phyloP scores from a whole-genome alignment of 164 flowering plant species.

The Liquidambar formosana region DNA sequence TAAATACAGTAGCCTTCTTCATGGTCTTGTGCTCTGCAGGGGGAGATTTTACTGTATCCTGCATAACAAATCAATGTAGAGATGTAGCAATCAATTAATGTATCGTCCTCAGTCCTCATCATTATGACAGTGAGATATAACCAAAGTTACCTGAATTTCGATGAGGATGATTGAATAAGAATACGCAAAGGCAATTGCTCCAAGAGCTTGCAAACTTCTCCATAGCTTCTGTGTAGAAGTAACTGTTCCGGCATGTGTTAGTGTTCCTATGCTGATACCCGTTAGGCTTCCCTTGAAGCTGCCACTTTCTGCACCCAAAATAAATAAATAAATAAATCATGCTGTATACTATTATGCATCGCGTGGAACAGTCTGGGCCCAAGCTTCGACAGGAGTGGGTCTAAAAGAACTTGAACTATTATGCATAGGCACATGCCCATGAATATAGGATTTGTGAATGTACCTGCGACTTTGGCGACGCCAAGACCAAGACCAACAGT shows the following conservation, averaged over 20 bases:
- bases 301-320: constrained; percentile 37
- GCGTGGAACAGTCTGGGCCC: no score
- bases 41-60: constrained; percentile 52
- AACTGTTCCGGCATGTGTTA: constrained; percentile 27
- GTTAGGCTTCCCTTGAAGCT: constrained; percentile 44
- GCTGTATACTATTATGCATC: no score
- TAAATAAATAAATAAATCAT: no score
- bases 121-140: not conserved
- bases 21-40: constrained; percentile 61
- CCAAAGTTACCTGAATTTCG: constrained; percentile 54
- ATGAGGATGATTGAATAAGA: constrained; percentile 57
- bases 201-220: constrained; percentile 62
- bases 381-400: no score
- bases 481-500: constrained; percentile 68
- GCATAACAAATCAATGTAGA: not conserved
- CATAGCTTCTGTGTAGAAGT: constrained; percentile 40
- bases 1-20: constrained; percentile 57
- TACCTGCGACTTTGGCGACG: constrained; percentile 64
- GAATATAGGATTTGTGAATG: no score
- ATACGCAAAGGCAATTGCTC: constrained; percentile 67
- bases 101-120: no score
- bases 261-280: constrained; percentile 47
- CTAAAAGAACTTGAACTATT: no score
- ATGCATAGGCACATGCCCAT: no score
- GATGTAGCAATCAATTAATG: not conserved